Percentiles rank a stretch among this genome's conserved stretches.
Evolutionary conservation across 345 rosid genomes (phyloP).

Genomic region (Eucalyptus sp.): DNA sequence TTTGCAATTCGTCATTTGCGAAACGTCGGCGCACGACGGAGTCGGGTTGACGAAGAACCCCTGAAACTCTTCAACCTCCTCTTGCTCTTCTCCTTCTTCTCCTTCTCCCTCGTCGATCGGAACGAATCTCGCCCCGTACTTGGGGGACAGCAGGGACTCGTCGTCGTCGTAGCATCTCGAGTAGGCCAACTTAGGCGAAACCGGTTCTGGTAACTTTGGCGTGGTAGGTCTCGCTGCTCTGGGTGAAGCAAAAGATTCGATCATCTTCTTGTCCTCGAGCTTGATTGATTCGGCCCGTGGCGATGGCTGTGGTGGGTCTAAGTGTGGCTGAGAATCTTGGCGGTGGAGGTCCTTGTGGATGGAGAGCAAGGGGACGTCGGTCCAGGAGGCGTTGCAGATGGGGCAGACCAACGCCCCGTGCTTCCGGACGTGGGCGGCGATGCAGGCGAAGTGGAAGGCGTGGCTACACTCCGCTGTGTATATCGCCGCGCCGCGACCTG

Average conservation of each 20-base stretch:
- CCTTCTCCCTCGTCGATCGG: slow-evolving; percentile 39
- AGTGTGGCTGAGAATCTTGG: background rate
- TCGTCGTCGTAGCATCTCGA: slow-evolving; percentile 66
- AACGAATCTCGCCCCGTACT: background rate
- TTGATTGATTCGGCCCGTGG: background rate
- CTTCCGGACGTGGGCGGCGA: slow-evolving; percentile 47
- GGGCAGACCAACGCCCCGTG: slow-evolving; percentile 57
- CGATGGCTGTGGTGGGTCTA: background rate
- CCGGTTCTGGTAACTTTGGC: background rate
- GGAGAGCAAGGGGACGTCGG: slow-evolving; percentile 53
- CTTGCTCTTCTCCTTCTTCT: background rate
- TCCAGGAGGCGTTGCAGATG: slow-evolving; percentile 65
- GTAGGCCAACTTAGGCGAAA: background rate
- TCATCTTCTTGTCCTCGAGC: slow-evolving; percentile 17
- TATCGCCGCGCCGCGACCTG: slow-evolving; percentile 73
- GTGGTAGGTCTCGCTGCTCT: background rate
- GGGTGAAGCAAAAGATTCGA: slow-evolving; percentile 18
- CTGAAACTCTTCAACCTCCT: slow-evolving; percentile 55
- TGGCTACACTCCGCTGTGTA: slow-evolving; percentile 88
- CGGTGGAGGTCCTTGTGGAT: slow-evolving; percentile 11
- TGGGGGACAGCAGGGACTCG: slow-evolving; percentile 59
- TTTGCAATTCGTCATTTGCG: background rate
- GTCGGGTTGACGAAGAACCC: slow-evolving; percentile 29
- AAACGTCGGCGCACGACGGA: background rate
- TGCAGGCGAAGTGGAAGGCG: slow-evolving; percentile 77